Base-by-base conservation (phyloP, 768 basidiomycete genomes). In the Lentinus tigrinus region DNA sequence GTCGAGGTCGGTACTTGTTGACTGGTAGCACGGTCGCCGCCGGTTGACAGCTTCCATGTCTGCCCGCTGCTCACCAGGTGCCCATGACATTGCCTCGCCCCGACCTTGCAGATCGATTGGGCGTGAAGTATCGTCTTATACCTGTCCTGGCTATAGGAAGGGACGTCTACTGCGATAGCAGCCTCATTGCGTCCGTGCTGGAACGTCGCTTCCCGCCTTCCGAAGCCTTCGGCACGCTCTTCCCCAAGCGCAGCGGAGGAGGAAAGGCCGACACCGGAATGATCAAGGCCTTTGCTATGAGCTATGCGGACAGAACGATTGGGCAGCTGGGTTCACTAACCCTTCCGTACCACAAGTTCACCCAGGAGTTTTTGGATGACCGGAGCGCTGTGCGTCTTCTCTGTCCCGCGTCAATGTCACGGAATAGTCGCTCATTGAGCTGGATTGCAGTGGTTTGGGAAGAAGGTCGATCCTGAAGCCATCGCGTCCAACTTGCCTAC, bases 141-240 rank as follows among this genome's bases (percentile, higher is more conserved):
- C 84, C 84, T 10, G 73, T 86, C 23, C 75, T 85, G 8, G 81
- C 84, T 9, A 81, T 86, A 43, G 84, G 84, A 14, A 81, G 80
- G 62, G 83, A 85, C 63, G 73, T 85, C 3, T 85, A 84, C 68
- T 83, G 81, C 65, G 84, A 85, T 67, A 84, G 81, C 52, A 79
- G 76, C 54, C 71, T 85, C 61, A 84, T 85, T 49, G 76, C 75
- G 13, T 66, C 76, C 21, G 75, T 72, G 3, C 75, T 86, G 17
- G 85, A 86, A 62, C 77, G 79, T 46, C 79, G 78, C 14, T 85
- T 83, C 65, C 81, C 82, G 23, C n/a, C 75, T 28, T 70, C 76
- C n/a, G 64, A 71, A 34, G 80, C 79, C 11, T 44, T 78, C 68
- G 28, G 72, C 8, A 78, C 80, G 23, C 66, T 83, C 7, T 83